Evolutionary conservation across 441 rosid species (phyloP).

Genomic region (Adansonia madagascariensis): DNA sequence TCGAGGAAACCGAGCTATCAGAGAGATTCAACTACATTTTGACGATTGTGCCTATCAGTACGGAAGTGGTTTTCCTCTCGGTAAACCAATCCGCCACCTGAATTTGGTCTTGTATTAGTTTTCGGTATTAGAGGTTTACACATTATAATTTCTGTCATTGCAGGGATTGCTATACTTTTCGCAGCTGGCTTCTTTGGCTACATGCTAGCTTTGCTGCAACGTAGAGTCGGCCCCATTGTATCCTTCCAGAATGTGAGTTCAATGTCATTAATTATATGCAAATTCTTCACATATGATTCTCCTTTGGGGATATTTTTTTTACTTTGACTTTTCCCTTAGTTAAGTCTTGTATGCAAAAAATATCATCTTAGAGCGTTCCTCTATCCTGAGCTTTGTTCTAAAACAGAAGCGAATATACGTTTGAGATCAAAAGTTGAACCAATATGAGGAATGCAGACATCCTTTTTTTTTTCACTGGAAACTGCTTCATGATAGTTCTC

Average conservation of each 20-base stretch:
- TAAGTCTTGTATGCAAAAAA: background rate
- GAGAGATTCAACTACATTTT: slow-evolving; percentile 82
- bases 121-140: background rate
- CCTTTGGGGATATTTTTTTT: background rate
- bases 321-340: background rate
- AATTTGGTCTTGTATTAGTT: background rate
- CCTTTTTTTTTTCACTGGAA: background rate
- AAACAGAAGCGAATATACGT: background rate
- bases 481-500: background rate
- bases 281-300: background rate
- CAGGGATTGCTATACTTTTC: slow-evolving; percentile 74
- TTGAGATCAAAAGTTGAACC: background rate
- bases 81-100: slow-evolving; percentile 36
- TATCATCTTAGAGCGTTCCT: background rate
- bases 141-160: slow-evolving; percentile 28
- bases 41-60: slow-evolving; percentile 73
- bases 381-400: background rate
- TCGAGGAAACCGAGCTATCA: slow-evolving; percentile 82
- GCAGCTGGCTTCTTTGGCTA: slow-evolving; percentile 86
- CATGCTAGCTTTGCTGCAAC: slow-evolving; percentile 83
- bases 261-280: slow-evolving; percentile 5
- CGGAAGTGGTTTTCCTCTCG: slow-evolving; percentile 69
- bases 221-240: slow-evolving; percentile 61
- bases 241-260: slow-evolving; percentile 65
- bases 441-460: background rate